Evolutionary conservation across 2,329 filamentous ascomycete genomes (phyloP), one percentile per base, ranked within the genome.

Genomic region (Tolypocladium album): DNA sequence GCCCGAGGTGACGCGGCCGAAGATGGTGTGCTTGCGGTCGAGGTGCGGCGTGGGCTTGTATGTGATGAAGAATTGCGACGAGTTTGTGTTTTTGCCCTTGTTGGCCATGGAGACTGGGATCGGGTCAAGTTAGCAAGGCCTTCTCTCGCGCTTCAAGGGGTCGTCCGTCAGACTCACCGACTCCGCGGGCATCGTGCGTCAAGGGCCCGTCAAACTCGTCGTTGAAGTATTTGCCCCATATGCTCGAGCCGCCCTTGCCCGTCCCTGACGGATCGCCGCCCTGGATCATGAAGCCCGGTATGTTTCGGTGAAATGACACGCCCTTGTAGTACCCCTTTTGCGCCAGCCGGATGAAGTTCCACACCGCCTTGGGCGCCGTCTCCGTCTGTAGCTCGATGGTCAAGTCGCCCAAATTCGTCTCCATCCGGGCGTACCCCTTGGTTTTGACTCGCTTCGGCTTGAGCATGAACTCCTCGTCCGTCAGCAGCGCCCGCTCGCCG

Each of bases 61-160:
- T 0, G 88, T 90, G 70, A 99, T 89, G 79, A 97, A 99, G 71
- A 87, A 99, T 74, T 99, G 94, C 66, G 86, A 90, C 11, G 90
- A 94, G 75, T 99, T 99, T 27, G 93, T 97, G 70, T 97, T 93
- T 70, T 97, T 97, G 61, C 94, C 94, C 72, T 99, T 99, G 75
- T 99, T 99, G 47, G 94, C 94, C 94, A 99, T 99, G 66, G 88
- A 92, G 34, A 76, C 72, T 74, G 57, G 4, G 11, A 22, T 7
- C 31, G n/a, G 8, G 3, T 7, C 22, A n/a, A 8, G 58, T 60
- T 17, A 60, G 59, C 34, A 12, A 22, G 24, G 8, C 2, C 34
- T 8, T 38, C 11, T 20, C 22, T 12, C 17, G 17, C 9, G 31
- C 3, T 20, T 31, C 50, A 36, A 36, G 50, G 27, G 47, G 4